These are phyloP conservation scores for Mycocentrospora acerina DNA, from an alignment of 2,329 filamentous ascomycete species.

Conservation along the genomic window DNA sequence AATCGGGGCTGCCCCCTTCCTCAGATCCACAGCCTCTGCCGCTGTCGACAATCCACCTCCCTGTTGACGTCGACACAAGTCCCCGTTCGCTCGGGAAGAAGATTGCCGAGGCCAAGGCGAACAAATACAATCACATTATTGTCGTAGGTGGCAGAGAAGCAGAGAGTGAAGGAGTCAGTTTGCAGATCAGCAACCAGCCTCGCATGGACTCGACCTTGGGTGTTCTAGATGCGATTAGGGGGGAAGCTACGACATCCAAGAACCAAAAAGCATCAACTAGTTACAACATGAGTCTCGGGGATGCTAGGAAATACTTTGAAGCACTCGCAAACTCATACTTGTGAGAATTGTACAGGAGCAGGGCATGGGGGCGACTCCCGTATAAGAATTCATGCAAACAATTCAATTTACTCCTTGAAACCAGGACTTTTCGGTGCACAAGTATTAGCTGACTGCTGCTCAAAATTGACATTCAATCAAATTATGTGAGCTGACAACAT, in stretches of 20 bases:
- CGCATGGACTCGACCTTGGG: constrained; percentile 25
- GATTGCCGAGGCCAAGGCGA: constrained; percentile 68
- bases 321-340: constrained; percentile 27
- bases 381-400: too few species aligned
- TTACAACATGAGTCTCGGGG: constrained; percentile 15
- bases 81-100: constrained; percentile 67
- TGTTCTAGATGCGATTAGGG: constrained; percentile 37
- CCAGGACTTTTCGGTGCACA: too few species aligned
- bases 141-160: constrained; percentile 60
- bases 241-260: constrained; percentile 16
- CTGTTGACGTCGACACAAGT: constrained; percentile 70
- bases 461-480: too few species aligned
- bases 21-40: constrained; percentile 42
- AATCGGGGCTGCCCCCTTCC: neutral
- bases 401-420: too few species aligned
- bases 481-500: too few species aligned
- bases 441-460: too few species aligned
- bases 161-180: constrained; percentile 21
- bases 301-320: constrained; percentile 36
- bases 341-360: constrained; percentile 19
- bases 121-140: constrained; percentile 72
- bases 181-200: constrained; percentile 44
- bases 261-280: constrained; percentile 13
- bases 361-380: too few species aligned
- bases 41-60: constrained; percentile 61